These are phyloP conservation scores for Populus hybrid DNA, from an alignment of 441 rosid genomes.

Conservation along the genomic window DNA sequence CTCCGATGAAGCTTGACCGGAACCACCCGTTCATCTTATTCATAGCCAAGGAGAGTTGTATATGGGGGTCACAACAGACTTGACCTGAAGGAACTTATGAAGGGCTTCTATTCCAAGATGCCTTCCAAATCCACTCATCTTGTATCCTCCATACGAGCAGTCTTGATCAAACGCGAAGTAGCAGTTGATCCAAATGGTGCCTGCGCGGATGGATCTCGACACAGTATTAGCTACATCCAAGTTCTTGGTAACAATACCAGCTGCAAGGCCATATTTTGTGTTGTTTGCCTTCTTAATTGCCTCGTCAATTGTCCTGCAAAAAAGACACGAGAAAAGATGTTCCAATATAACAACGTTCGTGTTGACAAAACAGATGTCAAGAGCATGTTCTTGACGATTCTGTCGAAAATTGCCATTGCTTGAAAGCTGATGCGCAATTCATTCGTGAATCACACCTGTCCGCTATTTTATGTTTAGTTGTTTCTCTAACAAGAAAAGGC, in stretches of 20 bases:
- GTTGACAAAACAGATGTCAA: background rate
- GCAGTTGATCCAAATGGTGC: constrained; percentile 75
- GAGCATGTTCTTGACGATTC: background rate
- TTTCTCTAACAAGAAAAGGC: too few species aligned
- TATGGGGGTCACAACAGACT: constrained; percentile 70
- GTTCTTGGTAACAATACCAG: constrained; percentile 69
- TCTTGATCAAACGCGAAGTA: constrained; percentile 56
- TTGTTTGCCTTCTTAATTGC: constrained; percentile 67
- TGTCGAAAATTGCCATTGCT: background rate
- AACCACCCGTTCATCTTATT: background rate
- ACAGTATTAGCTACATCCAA: constrained; percentile 71
- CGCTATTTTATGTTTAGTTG: too few species aligned
- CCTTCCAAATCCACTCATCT: constrained; percentile 72
- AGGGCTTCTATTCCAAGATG: constrained; percentile 65
- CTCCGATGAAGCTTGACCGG: too few species aligned
- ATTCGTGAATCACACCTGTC: too few species aligned
- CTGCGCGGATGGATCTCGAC: constrained; percentile 76
- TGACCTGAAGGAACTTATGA: constrained; percentile 56
- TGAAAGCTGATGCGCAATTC: too few species aligned
- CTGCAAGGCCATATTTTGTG: constrained; percentile 76
- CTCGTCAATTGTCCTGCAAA: constrained; percentile 71
- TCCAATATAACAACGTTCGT: background rate
- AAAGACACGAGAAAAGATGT: background rate
- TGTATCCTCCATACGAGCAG: constrained; percentile 72
- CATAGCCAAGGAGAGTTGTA: constrained; percentile 78